These are phyloP conservation scores for Seiridium cupressi DNA, from an alignment of 2,329 filamentous ascomycete genomes.

Conservation along the genomic window DNA sequence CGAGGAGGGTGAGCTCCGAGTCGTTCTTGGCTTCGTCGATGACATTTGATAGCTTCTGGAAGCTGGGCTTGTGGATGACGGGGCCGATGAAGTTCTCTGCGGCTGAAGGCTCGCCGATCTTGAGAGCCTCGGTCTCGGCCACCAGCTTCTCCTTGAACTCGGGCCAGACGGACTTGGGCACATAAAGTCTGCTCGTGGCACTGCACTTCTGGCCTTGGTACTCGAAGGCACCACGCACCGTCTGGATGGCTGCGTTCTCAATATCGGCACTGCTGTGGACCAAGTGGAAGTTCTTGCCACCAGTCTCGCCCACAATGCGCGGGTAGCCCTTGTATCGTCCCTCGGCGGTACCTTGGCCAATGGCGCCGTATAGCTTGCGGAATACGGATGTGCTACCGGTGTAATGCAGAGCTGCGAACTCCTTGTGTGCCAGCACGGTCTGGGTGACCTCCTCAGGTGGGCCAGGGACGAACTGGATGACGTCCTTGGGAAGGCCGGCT, in stretches of 20 bases:
- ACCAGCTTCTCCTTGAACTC: constrained; percentile 67
- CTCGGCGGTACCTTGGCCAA: constrained; percentile 76
- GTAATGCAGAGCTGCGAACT: constrained; percentile 92
- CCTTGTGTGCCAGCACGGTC: constrained; percentile 69
- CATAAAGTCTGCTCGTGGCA: constrained; percentile 77
- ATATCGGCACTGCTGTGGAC: constrained; percentile 76
- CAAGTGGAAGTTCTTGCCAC: constrained; percentile 91
- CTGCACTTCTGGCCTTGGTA: constrained; percentile 92
- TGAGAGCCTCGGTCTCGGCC: constrained; percentile 67
- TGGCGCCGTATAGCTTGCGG: constrained; percentile 82
- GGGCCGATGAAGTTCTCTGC: constrained; percentile 82
- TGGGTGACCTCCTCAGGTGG: constrained; percentile 82
- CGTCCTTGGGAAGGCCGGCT: constrained; percentile 82
- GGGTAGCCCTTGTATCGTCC: constrained; percentile 84
- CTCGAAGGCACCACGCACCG: constrained; percentile 83
- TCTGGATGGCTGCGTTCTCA: constrained; percentile 76
- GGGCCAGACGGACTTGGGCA: constrained; percentile 72
- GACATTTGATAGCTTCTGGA: constrained; percentile 74
- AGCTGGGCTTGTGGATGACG: constrained; percentile 79
- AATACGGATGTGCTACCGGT: constrained; percentile 92
- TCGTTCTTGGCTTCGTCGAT: constrained; percentile 82
- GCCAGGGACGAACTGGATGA: constrained; percentile 92
- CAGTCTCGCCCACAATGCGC: constrained; percentile 85
- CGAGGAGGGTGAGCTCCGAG: constrained; percentile 67
- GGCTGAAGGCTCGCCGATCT: constrained; percentile 66